These are phyloP conservation scores for Penicillium paneum DNA, from an alignment of 2,329 filamentous ascomycete genomes.

Conservation along the genomic window DNA sequence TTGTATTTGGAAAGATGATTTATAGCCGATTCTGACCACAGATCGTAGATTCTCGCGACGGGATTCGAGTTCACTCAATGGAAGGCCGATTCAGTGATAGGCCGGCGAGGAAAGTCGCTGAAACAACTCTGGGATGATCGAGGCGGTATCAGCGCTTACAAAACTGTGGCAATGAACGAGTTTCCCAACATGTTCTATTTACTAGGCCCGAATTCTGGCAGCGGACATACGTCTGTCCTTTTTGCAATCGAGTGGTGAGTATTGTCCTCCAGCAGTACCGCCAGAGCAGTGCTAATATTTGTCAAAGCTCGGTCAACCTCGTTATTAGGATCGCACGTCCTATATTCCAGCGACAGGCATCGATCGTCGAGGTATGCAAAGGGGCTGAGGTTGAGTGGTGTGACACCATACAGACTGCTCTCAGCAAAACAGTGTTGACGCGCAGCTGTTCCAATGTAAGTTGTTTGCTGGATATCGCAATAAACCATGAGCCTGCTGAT, in stretches of 20 bases:
- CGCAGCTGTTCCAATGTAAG: background rate
- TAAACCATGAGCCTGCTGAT: background rate
- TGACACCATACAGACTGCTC: background rate
- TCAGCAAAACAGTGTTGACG: background rate
- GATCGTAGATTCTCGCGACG: background rate
- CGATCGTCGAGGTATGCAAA: background rate
- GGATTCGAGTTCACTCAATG: background rate
- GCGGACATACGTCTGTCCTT: background rate
- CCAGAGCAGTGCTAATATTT: too few species aligned
- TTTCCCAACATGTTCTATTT: background rate
- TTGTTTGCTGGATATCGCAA: background rate
- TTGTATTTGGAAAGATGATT: background rate
- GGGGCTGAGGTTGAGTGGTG: background rate
- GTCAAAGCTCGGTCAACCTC: background rate
- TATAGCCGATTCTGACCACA: background rate
- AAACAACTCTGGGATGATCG: background rate
- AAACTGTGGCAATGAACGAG: background rate
- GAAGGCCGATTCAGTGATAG: background rate
- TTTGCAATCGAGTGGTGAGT: background rate
- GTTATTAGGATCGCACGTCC: background rate
- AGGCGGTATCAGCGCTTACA: background rate
- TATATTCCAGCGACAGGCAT: background rate
- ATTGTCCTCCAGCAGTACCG: background rate
- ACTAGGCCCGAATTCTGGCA: background rate
- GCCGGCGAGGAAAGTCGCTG: background rate